Evolutionary conservation across 225 moss, liverwort and hornwort species (phyloP).

Genomic region (Neckera pumila): DNA sequence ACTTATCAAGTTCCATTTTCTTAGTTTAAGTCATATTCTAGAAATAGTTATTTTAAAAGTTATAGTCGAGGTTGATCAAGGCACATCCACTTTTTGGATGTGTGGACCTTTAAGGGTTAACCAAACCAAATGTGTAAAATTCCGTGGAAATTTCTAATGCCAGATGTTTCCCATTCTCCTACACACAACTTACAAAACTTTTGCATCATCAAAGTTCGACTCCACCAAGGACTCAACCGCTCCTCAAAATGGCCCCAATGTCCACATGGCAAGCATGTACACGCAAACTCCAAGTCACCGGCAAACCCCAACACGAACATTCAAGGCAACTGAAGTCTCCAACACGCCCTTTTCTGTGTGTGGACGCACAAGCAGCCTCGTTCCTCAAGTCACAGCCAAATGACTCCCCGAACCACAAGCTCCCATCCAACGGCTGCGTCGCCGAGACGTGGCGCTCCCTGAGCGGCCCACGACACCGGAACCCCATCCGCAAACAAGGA

Average conservation of each 20-base stretch:
- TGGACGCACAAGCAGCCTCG: constrained; percentile 1
- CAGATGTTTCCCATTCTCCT: background rate
- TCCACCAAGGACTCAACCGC: background rate
- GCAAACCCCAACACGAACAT: background rate
- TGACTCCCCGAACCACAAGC: background rate
- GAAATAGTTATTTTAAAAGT: no score
- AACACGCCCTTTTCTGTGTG: background rate
- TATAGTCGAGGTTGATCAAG: no score
- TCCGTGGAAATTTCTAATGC: no score
- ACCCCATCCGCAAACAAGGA: constrained; percentile 12
- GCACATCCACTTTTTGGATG: no score
- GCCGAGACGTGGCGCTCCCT: background rate
- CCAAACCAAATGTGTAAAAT: no score
- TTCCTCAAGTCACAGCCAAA: background rate
- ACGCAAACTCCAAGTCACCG: background rate
- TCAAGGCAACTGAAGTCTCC: background rate
- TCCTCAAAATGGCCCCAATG: background rate
- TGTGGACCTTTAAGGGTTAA: no score
- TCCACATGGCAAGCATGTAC: background rate
- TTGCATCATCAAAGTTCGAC: background rate
- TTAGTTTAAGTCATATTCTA: no score
- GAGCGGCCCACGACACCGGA: constrained; percentile 3
- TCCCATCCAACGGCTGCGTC: background rate
- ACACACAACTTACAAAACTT: background rate
- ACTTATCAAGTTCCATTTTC: no score